phyloP scores from a whole-genome alignment of 1,284 basidiomycete genomes.

The Meripilus lineatus region DNA sequence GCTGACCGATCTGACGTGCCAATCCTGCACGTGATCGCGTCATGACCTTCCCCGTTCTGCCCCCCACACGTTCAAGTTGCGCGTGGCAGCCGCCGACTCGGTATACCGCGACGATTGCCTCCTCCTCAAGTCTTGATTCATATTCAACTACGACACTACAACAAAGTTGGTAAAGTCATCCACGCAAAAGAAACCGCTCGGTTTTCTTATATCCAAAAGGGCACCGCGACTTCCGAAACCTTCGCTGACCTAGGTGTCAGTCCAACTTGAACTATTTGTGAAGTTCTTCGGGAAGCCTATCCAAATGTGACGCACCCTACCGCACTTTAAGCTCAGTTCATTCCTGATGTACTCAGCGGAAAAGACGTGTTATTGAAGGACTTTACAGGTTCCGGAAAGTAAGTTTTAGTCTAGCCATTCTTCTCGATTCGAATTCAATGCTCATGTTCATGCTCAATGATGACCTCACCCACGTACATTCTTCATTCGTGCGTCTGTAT shows the following conservation, averaged over 20 bases:
- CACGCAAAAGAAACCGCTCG: no score
- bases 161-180: no score
- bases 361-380: conserved; percentile 65
- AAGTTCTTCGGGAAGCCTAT: conserved; percentile 52
- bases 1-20: no score
- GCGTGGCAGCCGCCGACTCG: neutral
- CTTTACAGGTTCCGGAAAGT: conserved; percentile 76
- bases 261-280: conserved; percentile 38
- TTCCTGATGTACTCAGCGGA: conserved; percentile 52
- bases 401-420: conserved; percentile 20
- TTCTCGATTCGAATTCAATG: no score
- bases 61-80: conserved; percentile 6
- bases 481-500: no score
- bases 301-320: conserved; percentile 58
- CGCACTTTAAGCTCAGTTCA: conserved; percentile 50
- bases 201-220: no score
- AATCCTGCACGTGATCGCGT: neutral
- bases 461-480: no score
- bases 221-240: neutral
- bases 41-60: conserved; percentile 5
- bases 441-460: no score
- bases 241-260: conserved; percentile 45
- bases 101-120: neutral
- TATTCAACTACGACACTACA: neutral
- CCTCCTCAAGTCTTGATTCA: neutral